Conservation (phyloP, 202 grass and related monocot genomes). For the Schoenoplectus tabernaemontani region DNA sequence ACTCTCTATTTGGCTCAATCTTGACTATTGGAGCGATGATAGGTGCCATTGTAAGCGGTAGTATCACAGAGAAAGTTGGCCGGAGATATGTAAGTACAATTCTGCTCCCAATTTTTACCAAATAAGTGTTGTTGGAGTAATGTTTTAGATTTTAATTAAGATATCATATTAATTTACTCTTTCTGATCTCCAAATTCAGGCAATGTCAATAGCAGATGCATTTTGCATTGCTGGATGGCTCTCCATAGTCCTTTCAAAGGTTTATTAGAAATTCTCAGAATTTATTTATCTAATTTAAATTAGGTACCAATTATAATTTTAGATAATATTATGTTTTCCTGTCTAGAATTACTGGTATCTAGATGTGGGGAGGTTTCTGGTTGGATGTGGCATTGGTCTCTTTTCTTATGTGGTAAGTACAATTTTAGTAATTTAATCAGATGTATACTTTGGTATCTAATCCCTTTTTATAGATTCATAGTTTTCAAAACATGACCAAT, state of each 20-base stretch:
- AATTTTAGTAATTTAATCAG: not conserved
- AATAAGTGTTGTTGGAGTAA: not conserved
- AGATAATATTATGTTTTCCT: not conserved
- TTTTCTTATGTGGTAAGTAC: slow-evolving; percentile 75
- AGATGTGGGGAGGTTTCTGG: slow-evolving; percentile 57
- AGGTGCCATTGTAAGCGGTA: slow-evolving; percentile 60
- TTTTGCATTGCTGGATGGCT: slow-evolving; percentile 73
- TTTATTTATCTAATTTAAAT: not conserved
- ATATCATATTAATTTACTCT: not conserved
- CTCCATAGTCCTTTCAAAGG: slow-evolving; percentile 55
- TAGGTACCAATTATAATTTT: not conserved
- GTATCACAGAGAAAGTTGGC: slow-evolving; percentile 45
- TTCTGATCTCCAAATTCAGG: slow-evolving; percentile 22
- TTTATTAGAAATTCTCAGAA: not conserved
- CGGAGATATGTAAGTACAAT: slow-evolving; percentile 50
- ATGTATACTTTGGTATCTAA: not conserved
- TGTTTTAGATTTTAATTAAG: not conserved
- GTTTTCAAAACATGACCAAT: not conserved
- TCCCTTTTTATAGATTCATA: not conserved
- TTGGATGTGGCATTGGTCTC: slow-evolving; percentile 69
- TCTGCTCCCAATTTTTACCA: not conserved
- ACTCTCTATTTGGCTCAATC: slow-evolving; percentile 82
- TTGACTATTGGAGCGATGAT: slow-evolving; percentile 87
- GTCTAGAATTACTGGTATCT: slow-evolving; percentile 53
- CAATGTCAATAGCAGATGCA: slow-evolving; percentile 70